Evolutionary conservation across 2,329 filamentous ascomycete species (phyloP), one percentile per base, ranked within the genome.

Genomic region (Colletotrichum truncatum): DNA sequence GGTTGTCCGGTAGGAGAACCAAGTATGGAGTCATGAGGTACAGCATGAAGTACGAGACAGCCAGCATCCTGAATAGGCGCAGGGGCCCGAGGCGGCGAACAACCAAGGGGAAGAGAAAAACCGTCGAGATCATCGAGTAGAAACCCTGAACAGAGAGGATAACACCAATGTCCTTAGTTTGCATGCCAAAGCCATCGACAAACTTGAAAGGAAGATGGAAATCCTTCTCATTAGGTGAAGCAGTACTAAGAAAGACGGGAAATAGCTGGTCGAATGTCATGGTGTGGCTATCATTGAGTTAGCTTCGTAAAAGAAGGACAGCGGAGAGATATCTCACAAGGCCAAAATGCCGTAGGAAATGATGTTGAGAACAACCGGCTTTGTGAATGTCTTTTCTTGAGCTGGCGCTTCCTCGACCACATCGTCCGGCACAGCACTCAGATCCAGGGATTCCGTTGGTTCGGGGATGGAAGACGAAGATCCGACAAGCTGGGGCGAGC

Each of bases 211-310:
- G 95, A 2, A 97, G 85, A 74, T 72, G 85, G 4, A 53, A 49
- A 8, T 68, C 65, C 49, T 46, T 49, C 75, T 81, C 71, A 14
- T 78, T 76, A 1, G 84, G 84, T 9, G 81, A 76, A 14, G 80
- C 79, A 45, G 93, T 93, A 77, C 92, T 95, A 74, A 99, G 88
- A 71, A 99, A 93, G 2, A 98, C 92, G 10, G 96, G 95, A 71
- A 98, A 90, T 51, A 98, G 86, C 74, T 97, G 93, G 78, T 99
- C 96, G 72, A 97, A 96, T 0, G 94, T 97, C 79, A 99, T 98
- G 11, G 95, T 98, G 80, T 98, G 95, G 81, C 94, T 97, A 73
- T 39, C 11, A 61, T 60, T 28, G 69, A 60, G 49, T 75, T 67
- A 74, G 71, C n/a, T n/a, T n/a, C n/a, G n/a, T 14, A 21, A 49